Base-by-base conservation (phyloP, 2,329 filamentous ascomycete genomes). In the Sporothrix dimorphospora region DNA sequence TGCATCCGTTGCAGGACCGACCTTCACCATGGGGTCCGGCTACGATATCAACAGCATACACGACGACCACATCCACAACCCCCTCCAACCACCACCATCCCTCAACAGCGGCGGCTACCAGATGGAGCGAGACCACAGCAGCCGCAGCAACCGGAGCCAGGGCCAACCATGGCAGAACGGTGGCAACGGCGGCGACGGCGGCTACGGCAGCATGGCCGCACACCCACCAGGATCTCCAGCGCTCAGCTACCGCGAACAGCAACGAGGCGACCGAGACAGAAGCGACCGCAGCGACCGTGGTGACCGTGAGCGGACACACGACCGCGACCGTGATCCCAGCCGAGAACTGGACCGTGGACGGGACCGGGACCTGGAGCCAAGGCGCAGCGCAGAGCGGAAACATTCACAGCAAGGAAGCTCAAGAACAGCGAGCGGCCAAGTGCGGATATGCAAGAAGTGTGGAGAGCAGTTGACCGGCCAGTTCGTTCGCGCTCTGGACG, bases 401-500 rank as follows among this genome's bases (percentile, higher is more conserved):
- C 72, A 71, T 14, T 76, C 75, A 2, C 74, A 75, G 12, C 73
- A 74, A 66, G 73, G 73, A 76, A 81, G 87, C 75, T 89, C 88
- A 72, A 83, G 86, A 77, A 84, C 85, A 70, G 83, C 84, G 61
- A 90, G 88, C 78, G 88, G 89, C 51, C 86, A 88, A 76, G 80
- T 88, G 73, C 88, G 92, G 76, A 84, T 88, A 51, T 95, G 93
- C 82, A 94, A 94, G 78, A 98, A 97, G 82, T 99, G 96, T 79
- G 90, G 90, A 75, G 92, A 95, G 80, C 87, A 91, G 71, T 85
- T 99, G 80, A 97, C 94, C 1, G 96, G 96, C 57, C 96, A 99
- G 82, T 99, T 98, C 80, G 96, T 99, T 75, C 90, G 96, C 78
- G 96, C 96, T 61, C 83, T 99, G 71, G 94, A 94, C 71, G 94